Base-by-base conservation (phyloP, 179 eudicot species). In the Corrigiola litoralis region DNA sequence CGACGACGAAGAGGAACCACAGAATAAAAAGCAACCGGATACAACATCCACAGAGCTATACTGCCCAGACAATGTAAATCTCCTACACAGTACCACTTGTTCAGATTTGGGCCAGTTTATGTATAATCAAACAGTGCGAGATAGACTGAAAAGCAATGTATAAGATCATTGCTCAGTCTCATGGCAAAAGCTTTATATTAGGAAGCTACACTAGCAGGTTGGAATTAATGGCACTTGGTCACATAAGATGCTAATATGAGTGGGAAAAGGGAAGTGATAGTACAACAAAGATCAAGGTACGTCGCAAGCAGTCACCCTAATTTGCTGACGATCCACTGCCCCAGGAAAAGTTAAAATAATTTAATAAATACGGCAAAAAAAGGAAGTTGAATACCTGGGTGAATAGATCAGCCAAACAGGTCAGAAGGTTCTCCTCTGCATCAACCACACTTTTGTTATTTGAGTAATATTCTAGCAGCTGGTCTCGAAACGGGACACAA, bases 391-490 rank as follows among this genome's bases (percentile, higher is more conserved):
- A 18, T 79, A 92, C 95, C 96, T 92, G 98, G 18, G 90, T 77
- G 71, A 92, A 92, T 51, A 92, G 73, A 49, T 92, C 98, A 16
- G 98, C 98, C 73, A 92, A 81, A 82, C 96, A 92, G 2, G 89
- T 92, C 56, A 92, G 76, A 37, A 90, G 86, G 75, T 87, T 92
- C 69, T 90, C 97, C 66, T 92, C 90, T 14, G 84, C 82, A 69
- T 92, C 98, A 23, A 73, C 82, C 17, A 79, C 67, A 79, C 41
- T 81, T 80, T 82, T 92, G 80, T 61, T 76, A 60, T 65, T 85
- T 57, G 84, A 69, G 75, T 84, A 90, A 66, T 85, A 90, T 42
- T 87, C 94, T 52, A 87, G 81, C 67, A 87, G 69, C 59, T 87
- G 90, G 46, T 87, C 96, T 32, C 95, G 90, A 71, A 87, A 90